Conservation (phyloP, 352 stramenopile species). For the Globisporangium lucens region DNA sequence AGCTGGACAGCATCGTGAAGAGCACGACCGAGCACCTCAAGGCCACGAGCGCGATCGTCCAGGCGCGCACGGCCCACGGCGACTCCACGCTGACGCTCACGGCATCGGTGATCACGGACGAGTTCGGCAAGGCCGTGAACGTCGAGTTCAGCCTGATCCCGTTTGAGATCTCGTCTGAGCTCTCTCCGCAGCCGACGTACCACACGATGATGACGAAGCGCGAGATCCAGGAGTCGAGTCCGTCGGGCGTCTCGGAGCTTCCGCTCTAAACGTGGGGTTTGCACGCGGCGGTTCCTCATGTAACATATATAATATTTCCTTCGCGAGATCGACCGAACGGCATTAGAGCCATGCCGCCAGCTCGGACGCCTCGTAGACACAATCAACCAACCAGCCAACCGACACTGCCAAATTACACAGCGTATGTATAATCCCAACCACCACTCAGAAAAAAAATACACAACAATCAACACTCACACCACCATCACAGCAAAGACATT, state of each 20-base stretch:
- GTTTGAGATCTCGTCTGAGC: constrained; percentile 51
- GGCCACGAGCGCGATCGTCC: constrained; percentile 44
- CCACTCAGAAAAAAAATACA: background rate
- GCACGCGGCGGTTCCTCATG: constrained; percentile 9
- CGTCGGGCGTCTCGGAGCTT: constrained; percentile 50
- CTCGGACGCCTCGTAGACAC: constrained; percentile 4
- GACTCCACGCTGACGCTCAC: constrained; percentile 54
- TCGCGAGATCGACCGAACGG: background rate
- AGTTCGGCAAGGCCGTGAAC: constrained; percentile 38
- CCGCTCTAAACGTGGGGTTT: constrained; percentile 23
- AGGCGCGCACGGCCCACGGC: constrained; percentile 42
- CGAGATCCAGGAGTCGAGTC: constrained; percentile 49
- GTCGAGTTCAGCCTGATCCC: constrained; percentile 69
- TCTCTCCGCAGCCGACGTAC: constrained; percentile 16
- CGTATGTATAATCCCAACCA: background rate
- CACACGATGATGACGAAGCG: constrained; percentile 24
- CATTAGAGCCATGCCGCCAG: constrained; percentile 1
- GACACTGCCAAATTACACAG: constrained; percentile 5
- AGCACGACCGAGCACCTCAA: constrained; percentile 38
- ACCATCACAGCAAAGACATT: background rate
- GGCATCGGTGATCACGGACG: constrained; percentile 55
- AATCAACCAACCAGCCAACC: background rate
- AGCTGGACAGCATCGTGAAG: constrained; percentile 45
- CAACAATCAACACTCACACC: background rate
- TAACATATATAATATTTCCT: constrained; percentile 62